phyloP scores from a whole-genome alignment of 1,139 yeast genomes.

The Saccharomyces hybrid region DNA sequence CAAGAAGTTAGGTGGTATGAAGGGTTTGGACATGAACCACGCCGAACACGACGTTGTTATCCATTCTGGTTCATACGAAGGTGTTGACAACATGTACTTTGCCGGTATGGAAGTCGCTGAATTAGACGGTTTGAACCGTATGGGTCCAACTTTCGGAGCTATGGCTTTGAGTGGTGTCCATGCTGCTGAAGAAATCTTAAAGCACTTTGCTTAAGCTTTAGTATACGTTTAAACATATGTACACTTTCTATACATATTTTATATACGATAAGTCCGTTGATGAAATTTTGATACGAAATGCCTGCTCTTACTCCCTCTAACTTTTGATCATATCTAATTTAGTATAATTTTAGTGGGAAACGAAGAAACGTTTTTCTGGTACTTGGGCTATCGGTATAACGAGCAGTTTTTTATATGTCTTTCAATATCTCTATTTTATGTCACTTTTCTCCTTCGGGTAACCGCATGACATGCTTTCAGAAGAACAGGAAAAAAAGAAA shows the following conservation, averaged over 20 bases:
- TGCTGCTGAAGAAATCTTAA: slow-evolving; percentile 51
- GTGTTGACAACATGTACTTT: slow-evolving; percentile 63
- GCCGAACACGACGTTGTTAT: slow-evolving; percentile 75
- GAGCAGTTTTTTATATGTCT: neutral
- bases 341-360: no score
- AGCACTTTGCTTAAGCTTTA: slow-evolving; percentile 20
- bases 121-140: slow-evolving; percentile 68
- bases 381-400: neutral
- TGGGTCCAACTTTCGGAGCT: slow-evolving; percentile 83
- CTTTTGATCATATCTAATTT: no score
- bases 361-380: neutral
- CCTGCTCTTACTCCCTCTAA: no score
- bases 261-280: neutral
- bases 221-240: neutral
- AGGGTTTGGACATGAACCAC: slow-evolving; percentile 70
- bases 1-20: slow-evolving; percentile 59
- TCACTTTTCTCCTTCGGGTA: slow-evolving; percentile 6
- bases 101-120: slow-evolving; percentile 81
- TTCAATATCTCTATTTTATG: neutral
- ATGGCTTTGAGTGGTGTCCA: slow-evolving; percentile 72
- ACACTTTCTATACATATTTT: neutral
- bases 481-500: neutral
- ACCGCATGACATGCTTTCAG: neutral
- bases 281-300: neutral
- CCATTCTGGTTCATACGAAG: slow-evolving; percentile 51